Conservation (phyloP, 352 stramenopile genomes). For the Globisporangium apiculatum region DNA sequence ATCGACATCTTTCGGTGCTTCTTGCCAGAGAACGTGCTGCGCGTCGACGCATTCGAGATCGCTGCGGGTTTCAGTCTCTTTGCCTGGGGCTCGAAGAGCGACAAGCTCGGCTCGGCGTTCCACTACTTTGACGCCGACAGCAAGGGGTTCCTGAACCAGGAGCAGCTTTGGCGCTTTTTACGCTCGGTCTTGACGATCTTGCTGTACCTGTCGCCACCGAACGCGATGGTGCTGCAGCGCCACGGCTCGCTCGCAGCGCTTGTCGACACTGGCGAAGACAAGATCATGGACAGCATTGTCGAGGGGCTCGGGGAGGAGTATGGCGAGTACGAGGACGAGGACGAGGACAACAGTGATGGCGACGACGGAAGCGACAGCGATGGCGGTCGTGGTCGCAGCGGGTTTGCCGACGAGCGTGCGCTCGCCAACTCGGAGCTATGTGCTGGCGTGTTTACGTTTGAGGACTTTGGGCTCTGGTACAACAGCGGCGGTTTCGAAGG, state of each 20-base stretch:
- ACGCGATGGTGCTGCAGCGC: slow-evolving; percentile 39
- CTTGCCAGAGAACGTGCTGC: slow-evolving; percentile 48
- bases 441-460: slow-evolving; percentile 64
- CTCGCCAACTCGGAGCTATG: slow-evolving; percentile 43
- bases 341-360: slow-evolving; percentile 18
- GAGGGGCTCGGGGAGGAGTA: slow-evolving; percentile 35
- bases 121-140: slow-evolving; percentile 83
- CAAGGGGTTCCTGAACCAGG: slow-evolving; percentile 68
- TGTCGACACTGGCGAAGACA: slow-evolving; percentile 68
- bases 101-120: slow-evolving; percentile 78
- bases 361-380: slow-evolving; percentile 25
- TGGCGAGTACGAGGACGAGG: slow-evolving; percentile 24
- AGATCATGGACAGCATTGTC: slow-evolving; percentile 75
- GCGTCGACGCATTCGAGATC: slow-evolving; percentile 79
- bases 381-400: slow-evolving; percentile 19
- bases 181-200: slow-evolving; percentile 71
- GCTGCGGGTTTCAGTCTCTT: slow-evolving; percentile 79
- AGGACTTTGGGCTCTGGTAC: slow-evolving; percentile 83
- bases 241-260: slow-evolving; percentile 65
- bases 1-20: slow-evolving; percentile 70
- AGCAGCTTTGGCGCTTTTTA: slow-evolving; percentile 83
- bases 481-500: slow-evolving; percentile 69
- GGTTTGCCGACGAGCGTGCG: slow-evolving; percentile 12
- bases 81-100: slow-evolving; percentile 77
- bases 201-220: slow-evolving; percentile 61